Percentiles rank a stretch among this genome's conserved stretches.
phyloP scores from a whole-genome alignment of 2,329 filamentous ascomycete genomes.

The Colletotrichum truncatum region DNA sequence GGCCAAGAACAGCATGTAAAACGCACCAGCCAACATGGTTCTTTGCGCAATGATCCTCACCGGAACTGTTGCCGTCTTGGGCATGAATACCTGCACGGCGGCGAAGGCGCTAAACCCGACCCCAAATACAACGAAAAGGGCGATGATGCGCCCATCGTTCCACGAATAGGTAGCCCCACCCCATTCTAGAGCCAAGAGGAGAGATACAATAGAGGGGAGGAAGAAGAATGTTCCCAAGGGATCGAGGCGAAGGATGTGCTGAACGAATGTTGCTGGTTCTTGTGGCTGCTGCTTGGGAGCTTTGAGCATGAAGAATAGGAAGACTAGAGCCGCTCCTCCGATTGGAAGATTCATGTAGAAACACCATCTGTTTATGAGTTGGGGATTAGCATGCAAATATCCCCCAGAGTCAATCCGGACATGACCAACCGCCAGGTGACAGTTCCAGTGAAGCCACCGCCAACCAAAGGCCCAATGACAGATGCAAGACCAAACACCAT shows the following conservation, averaged over 20 bases:
- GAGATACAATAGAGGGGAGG: slow-evolving; percentile 65
- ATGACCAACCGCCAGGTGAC: slow-evolving; percentile 55
- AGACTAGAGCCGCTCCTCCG: slow-evolving; percentile 58
- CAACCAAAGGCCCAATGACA: slow-evolving; percentile 62
- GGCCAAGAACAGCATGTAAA: slow-evolving; percentile 56
- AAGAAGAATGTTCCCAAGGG: slow-evolving; percentile 69
- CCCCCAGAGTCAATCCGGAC: not conserved
- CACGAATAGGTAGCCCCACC: slow-evolving; percentile 64
- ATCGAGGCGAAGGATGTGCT: slow-evolving; percentile 63
- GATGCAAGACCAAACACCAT: slow-evolving; percentile 64
- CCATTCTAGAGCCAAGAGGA: slow-evolving; percentile 72
- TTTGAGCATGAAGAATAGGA: slow-evolving; percentile 59
- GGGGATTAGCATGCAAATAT: not conserved
- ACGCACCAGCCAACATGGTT: slow-evolving; percentile 58
- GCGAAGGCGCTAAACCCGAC: slow-evolving; percentile 57
- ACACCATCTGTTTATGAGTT: slow-evolving; percentile 54
- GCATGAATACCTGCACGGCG: slow-evolving; percentile 60
- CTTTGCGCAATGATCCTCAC: slow-evolving; percentile 62
- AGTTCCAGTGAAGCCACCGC: slow-evolving; percentile 59
- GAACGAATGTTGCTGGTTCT: slow-evolving; percentile 41
- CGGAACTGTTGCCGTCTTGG: slow-evolving; percentile 66
- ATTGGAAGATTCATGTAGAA: slow-evolving; percentile 69
- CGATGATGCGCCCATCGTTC: slow-evolving; percentile 60
- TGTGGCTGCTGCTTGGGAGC: slow-evolving; percentile 43
- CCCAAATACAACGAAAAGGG: slow-evolving; percentile 61